Evolutionary conservation across 352 stramenopile genomes (phyloP), one percentile per base, ranked within the genome.

Genomic region (Blastocystis sp.): DNA sequence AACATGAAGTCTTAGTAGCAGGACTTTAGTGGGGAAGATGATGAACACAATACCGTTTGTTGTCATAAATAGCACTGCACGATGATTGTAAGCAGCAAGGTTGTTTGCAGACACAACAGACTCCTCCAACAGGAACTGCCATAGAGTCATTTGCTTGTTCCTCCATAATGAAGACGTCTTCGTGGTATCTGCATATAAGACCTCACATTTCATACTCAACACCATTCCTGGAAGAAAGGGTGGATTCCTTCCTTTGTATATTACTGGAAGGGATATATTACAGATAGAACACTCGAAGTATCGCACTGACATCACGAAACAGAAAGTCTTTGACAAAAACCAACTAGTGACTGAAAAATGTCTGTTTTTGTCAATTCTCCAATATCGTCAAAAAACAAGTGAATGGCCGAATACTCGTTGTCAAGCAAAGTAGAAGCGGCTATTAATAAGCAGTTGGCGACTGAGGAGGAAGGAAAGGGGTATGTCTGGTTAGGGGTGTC

Each of bases 361-460:
- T 4, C 33, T 5, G 40, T 15, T 15, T 37, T 35, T 37, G 68
- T 9, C 40, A 9, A 9, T 9, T 40, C 19, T 6, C 24, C 27
- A 27, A 35, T 24, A 30, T 17, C 54, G 13, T 24, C 59, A 27
- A 27, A 19, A 33, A 24, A 53, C 35, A 1, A 53, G 9, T 58
- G 24, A 17, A 79, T 79, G 68, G 59, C 68, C 4, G 68, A 79
- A 33, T 79, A 79, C 40, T 79, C 68, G 1, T 44, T 37, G 17
- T 79, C 68, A 53, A 79, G 40, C 51, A 58, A 60, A 35, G 68
- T 79, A 15, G 68, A 79, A 17, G 44, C 68, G 15, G 68, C 68
- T 22, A 79, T 79, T 56, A 79, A 59, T 40, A 79, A 79, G 68
- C 68, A 79, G 42, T 53, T 79, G 42, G 68, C 68, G 13, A 56